phyloP scores from a whole-genome alignment of 75 land plant species.

The Sequoiadendron giganteum region DNA sequence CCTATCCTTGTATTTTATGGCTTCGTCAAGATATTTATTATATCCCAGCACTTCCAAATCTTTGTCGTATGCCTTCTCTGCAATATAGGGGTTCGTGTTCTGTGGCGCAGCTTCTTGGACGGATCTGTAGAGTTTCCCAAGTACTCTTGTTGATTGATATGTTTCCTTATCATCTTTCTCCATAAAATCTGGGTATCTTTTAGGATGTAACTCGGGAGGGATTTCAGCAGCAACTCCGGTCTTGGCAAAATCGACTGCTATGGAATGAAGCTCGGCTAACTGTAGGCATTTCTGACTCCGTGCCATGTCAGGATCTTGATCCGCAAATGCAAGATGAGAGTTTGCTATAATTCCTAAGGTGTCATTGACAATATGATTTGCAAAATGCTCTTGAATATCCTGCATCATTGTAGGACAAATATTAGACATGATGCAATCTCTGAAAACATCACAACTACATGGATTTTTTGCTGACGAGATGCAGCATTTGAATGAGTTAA shows the following conservation, averaged over 20 bases:
- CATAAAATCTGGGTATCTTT: constrained; percentile 90
- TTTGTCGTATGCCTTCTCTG: constrained; percentile 45
- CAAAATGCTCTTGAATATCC: constrained; percentile 80
- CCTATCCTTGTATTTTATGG: constrained; percentile 42
- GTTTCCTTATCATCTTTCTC: constrained; percentile 64
- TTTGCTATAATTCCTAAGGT: constrained; percentile 80
- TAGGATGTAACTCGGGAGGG: constrained; percentile 52
- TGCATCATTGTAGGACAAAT: constrained; percentile 28
- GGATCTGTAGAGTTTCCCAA: constrained; percentile 82
- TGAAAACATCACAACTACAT: not conserved
- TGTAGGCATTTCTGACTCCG: constrained; percentile 55
- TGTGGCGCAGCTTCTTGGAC: constrained; percentile 33
- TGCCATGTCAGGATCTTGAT: constrained; percentile 51
- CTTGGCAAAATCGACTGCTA: constrained; percentile 92
- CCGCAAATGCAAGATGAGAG: constrained; percentile 82
- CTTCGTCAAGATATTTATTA: constrained; percentile 56
- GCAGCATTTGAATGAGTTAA: not conserved
- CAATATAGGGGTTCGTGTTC: constrained; percentile 29
- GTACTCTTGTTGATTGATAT: constrained; percentile 56
- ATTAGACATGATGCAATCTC: not conserved
- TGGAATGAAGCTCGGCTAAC: constrained; percentile 69
- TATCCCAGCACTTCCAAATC: constrained; percentile 71
- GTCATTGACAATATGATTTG: constrained; percentile 80
- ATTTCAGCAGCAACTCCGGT: constrained; percentile 86
- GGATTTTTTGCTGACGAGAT: not conserved